Evolutionary conservation across 768 basidiomycete species (phyloP).

Genomic region (Boletus huronensis): DNA sequence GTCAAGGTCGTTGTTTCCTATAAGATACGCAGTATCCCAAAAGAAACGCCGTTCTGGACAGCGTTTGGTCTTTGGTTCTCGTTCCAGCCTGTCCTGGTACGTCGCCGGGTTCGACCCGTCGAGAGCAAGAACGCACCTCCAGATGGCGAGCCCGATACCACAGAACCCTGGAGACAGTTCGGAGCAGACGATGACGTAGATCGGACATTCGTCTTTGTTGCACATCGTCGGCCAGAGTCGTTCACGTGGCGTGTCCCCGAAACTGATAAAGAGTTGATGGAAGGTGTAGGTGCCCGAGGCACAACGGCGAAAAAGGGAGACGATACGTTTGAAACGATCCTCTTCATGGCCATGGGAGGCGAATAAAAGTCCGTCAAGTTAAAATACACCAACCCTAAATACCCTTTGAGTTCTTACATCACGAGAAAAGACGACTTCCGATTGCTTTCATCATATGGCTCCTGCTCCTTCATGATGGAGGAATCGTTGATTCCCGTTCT

Average conservation of each 20-base stretch:
- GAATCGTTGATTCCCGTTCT: conserved; percentile 57
- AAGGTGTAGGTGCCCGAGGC: conserved; percentile 52
- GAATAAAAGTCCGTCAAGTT: not conserved
- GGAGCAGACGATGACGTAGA: conserved; percentile 38
- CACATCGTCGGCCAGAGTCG: conserved; percentile 55
- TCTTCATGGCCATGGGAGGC: conserved; percentile 38
- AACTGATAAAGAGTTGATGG: conserved; percentile 52
- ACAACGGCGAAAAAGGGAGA: conserved; percentile 48
- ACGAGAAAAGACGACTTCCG: not conserved
- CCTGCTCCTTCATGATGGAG: conserved; percentile 21
- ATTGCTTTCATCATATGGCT: not conserved
- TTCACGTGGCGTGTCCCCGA: conserved; percentile 51
- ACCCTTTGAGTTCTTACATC: not conserved
- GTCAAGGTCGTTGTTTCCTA: conserved; percentile 64
- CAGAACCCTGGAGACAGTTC: conserved; percentile 39
- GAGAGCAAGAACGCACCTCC: too few relatives aligned
- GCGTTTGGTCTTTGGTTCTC: conserved; percentile 79
- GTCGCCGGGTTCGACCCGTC: not conserved
- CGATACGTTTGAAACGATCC: conserved; percentile 67
- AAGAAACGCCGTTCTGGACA: conserved; percentile 75
- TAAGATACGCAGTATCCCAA: conserved; percentile 67
- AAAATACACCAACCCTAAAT: not conserved
- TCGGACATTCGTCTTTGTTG: conserved; percentile 59
- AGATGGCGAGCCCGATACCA: not conserved
- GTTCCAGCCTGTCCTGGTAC: conserved; percentile 52